Conservation (phyloP, 2,329 filamentous ascomycete genomes). For the Talaromyces albobiverticillius region DNA sequence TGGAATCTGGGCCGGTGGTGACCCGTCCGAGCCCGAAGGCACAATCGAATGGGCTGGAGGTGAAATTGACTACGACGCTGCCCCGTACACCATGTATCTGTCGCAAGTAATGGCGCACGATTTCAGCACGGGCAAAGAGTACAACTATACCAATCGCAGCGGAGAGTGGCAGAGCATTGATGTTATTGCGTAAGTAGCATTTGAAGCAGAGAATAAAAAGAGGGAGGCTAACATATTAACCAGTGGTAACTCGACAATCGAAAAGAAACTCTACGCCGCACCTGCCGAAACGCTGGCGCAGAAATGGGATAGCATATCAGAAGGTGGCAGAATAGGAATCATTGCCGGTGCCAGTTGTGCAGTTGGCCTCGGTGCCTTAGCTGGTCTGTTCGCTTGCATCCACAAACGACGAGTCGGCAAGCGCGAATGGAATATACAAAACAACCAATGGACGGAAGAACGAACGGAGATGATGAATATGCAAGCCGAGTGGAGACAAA, state of each 20-base stretch:
- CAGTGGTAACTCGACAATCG: slow-evolving; percentile 64
- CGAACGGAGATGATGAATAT: slow-evolving; percentile 38
- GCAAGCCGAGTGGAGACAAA: slow-evolving; percentile 38
- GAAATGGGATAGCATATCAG: slow-evolving; percentile 44
- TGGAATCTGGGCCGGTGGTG: slow-evolving; percentile 67
- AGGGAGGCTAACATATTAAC: not conserved
- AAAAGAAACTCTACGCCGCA: slow-evolving; percentile 31
- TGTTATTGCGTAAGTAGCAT: slow-evolving; percentile 40
- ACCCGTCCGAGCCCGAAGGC: slow-evolving; percentile 29
- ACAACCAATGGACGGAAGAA: slow-evolving; percentile 44
- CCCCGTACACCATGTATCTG: slow-evolving; percentile 72
- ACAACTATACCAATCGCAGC: slow-evolving; percentile 60
- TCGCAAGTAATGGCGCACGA: slow-evolving; percentile 58
- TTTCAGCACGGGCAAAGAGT: slow-evolving; percentile 63
- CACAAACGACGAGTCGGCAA: slow-evolving; percentile 50
- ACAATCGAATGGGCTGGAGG: slow-evolving; percentile 70
- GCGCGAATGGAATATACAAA: slow-evolving; percentile 47
- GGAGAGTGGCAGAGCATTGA: slow-evolving; percentile 67
- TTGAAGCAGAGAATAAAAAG: not conserved
- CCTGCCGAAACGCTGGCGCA: too few species aligned
- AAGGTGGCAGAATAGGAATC: slow-evolving; percentile 49
- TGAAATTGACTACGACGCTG: slow-evolving; percentile 61
- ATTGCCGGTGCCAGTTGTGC: slow-evolving; percentile 36
- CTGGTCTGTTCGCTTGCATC: slow-evolving; percentile 47
- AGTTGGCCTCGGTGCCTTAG: slow-evolving; percentile 29